These are phyloP conservation scores for Puccinia novopanici DNA, from an alignment of 1,284 basidiomycete species.

Conservation along the genomic window DNA sequence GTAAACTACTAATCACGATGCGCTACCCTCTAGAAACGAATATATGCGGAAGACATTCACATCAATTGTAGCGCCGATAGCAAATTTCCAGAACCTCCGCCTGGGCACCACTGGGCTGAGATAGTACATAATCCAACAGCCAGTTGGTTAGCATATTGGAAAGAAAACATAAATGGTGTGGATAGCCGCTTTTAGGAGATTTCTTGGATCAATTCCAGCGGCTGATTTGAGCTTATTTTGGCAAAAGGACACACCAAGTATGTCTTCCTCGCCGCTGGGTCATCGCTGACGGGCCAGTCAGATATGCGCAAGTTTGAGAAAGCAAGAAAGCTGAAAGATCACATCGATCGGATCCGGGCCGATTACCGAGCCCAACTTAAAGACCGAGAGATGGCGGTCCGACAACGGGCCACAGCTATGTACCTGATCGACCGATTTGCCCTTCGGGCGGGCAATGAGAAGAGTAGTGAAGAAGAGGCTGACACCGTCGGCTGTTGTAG, in stretches of 20 bases:
- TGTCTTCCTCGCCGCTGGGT: slow-evolving; percentile 89
- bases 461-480: slow-evolving; percentile 87
- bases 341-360: slow-evolving; percentile 82
- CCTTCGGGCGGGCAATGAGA: slow-evolving; percentile 95
- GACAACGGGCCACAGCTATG: slow-evolving; percentile 91
- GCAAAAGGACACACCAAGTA: slow-evolving; percentile 69
- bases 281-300: slow-evolving; percentile 91
- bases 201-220: background rate
- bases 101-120: slow-evolving; percentile 57
- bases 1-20: background rate
- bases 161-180: slow-evolving; percentile 65
- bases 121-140: slow-evolving; percentile 88
- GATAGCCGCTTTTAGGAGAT: background rate
- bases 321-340: slow-evolving; percentile 84
- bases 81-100: slow-evolving; percentile 66
- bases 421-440: slow-evolving; percentile 95
- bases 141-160: slow-evolving; percentile 97
- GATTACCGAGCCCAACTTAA: slow-evolving; percentile 82
- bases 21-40: slow-evolving; percentile 69
- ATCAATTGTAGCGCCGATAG: slow-evolving; percentile 82
- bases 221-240: background rate
- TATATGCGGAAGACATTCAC: slow-evolving; percentile 88
- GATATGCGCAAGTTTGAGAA: slow-evolving; percentile 97
- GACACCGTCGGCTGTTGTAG: slow-evolving; percentile 98
- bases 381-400: slow-evolving; percentile 84